Evolutionary conservation across 768 basidiomycete species (phyloP), one percentile per base, ranked within the genome.

Genomic region (Chlorophyllum brunneum): DNA sequence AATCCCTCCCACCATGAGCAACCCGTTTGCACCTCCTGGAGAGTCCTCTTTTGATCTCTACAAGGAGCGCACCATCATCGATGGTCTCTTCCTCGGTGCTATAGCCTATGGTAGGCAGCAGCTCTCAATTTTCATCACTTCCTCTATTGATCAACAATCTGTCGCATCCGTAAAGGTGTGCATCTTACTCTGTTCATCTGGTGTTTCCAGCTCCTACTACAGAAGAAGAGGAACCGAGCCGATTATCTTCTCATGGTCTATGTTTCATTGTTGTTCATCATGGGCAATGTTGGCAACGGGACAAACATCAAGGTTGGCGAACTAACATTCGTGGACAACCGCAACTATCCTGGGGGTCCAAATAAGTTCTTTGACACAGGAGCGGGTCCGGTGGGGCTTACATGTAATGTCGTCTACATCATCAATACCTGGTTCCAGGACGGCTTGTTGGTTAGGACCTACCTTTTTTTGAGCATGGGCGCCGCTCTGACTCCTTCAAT

Each of bases 251-350:
- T 61, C 1, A 52, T 59, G 24, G 13, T 42, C 36, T 65, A 62
- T 41, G 55, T 59, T 24, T 39, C 34, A 16, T 15, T 48, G 6
- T 31, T 64, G 20, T 63, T 61, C 51, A 40, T 57, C 16, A 41
- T 67, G n/a, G 65, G 58, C 24, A 62, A 56, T 13, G 23, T 59
- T 33, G 59, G 58, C 4, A 44, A 58, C 33, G 61, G 43, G 5
- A 50, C 39, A 13, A 59, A 59, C 36, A 48, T 54, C 16, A 63
- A 61, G 44, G 61, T 51, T 11, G 50, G 56, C 5, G 58, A 59
- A 36, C 38, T 61, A 42, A 49, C 54, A 11, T 61, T 54, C 38
- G 56, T 61, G 34, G 58, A 61, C 30, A 51, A 61, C 30, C 58
- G 60, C 3, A 57, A 61, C 29, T 58, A 39, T 34, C 58, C 58